A percentile compares a stretch with the other conserved stretches of the same genome.
phyloP scores from a whole-genome alignment of 129 eudicot species.

The Deinandra increscens region DNA sequence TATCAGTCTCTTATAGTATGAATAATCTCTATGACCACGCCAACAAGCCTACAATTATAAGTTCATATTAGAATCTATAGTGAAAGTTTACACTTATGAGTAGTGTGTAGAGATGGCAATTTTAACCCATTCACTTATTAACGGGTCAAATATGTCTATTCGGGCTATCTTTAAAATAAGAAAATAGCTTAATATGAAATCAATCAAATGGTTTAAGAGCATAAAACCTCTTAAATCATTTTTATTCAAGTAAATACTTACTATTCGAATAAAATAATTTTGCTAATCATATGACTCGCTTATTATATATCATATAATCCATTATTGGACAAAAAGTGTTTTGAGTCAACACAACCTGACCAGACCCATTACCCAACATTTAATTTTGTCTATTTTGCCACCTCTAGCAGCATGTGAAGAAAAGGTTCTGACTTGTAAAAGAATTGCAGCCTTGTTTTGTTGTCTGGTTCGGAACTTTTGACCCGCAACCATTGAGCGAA shows the following conservation, averaged over 20 bases:
- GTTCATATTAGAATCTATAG: conserved; percentile 9
- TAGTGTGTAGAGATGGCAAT: conserved; percentile 5
- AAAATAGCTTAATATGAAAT: conserved; percentile 1
- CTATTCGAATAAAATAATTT: neutral
- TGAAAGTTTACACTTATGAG: conserved; percentile 12
- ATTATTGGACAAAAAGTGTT: neutral
- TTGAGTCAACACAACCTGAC: conserved; percentile 7
- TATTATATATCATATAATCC: neutral
- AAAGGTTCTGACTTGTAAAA: conserved; percentile 54
- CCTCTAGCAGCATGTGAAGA: conserved; percentile 18
- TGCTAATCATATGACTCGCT: neutral
- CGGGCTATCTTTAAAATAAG: neutral
- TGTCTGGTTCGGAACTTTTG: conserved; percentile 59
- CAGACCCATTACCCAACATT: neutral
- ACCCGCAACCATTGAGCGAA: conserved; percentile 66
- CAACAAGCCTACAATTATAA: conserved; percentile 65
- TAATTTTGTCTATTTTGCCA: conserved; percentile 17
- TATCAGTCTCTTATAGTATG: conserved; percentile 66
- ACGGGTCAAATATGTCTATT: neutral
- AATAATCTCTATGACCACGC: conserved; percentile 68
- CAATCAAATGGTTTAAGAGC: neutral
- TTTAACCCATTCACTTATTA: neutral
- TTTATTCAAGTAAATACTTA: neutral
- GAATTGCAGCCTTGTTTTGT: conserved; percentile 61
- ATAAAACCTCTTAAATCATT: neutral